Base-by-base conservation (phyloP, 1,284 basidiomycete genomes). In the Ganoderma leucocontextum region DNA sequence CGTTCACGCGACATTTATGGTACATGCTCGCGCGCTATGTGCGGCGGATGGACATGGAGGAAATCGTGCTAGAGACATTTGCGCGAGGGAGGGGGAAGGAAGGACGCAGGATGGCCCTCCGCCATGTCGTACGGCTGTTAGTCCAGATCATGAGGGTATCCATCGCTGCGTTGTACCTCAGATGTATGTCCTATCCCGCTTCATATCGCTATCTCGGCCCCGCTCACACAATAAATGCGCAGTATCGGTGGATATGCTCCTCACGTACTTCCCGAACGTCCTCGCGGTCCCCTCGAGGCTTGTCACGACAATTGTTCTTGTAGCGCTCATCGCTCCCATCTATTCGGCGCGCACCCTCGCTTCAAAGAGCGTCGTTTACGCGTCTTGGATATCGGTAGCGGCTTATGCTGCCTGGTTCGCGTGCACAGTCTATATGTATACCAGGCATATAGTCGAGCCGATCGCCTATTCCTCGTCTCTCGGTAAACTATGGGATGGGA, bases 1-100 rank as follows among this genome's bases (percentile, higher is more conserved):
- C 83, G 17, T 87, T 91, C 70, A 83, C 88, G 44, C 82, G 89
- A 55, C 91, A 92, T 73, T 81, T 93, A 61, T 91, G 89, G 88
- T 92, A 91, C 79, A 86, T 92, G 83, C 84, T 93, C 15, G 86
- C 89, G 58, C 85, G 89, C 47, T 91, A 93, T 76, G 81, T 91
- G 59, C 85, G 87, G 71, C 85, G 87, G 76, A 82, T 85, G 39
- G 88, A 91, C 68, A 75, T 89, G 52, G 88, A 91, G 75, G 90
- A 91, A 68, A 82, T 93, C 38, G 76, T 92, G 61, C 74, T 89
- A 17, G 85, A 90, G 73, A 82, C 87, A 2, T 87, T 92, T 74
- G 86, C 88, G n/a, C 82, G 84, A 65, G 85, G 86, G 41, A 80
- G 83, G 73, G 83, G 83, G 19, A 87, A 83, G 76, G 85, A 85